Conservation (phyloP, 106 monocot genomes). For the Phalaenopsis aphrodite region DNA sequence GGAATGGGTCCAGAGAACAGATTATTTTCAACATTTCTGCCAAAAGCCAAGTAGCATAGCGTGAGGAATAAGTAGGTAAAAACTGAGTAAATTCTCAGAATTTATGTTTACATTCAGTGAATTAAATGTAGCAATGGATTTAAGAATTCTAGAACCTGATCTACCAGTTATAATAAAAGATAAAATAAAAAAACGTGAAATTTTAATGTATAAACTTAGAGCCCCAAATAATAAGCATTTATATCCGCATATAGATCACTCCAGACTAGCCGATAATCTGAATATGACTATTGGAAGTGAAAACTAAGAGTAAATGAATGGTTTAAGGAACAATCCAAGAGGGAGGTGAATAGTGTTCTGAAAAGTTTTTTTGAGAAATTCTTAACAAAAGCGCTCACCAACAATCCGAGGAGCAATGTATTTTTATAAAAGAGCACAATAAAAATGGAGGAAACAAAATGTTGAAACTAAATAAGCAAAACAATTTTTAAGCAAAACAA, state of each 20-base stretch:
- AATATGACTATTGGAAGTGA: background rate
- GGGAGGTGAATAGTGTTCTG: no score
- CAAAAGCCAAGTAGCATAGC: constrained; percentile 7
- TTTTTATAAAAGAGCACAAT: no score
- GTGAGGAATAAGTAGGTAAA: background rate
- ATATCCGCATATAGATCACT: background rate
- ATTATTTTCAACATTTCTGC: constrained; percentile 90
- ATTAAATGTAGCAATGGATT: background rate
- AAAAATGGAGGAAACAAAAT: no score
- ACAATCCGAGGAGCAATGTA: no score
- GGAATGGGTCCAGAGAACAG: constrained; percentile 83
- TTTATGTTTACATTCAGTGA: background rate
- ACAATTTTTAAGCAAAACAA: no score
- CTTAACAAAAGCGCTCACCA: no score
- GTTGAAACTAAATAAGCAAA: no score
- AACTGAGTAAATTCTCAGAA: background rate
- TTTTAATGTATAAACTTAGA: background rate
- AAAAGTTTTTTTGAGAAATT: no score
- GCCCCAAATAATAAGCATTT: background rate
- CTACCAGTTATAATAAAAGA: background rate
- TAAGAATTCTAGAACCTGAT: background rate
- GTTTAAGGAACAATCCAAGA: no score
- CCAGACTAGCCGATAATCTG: background rate
- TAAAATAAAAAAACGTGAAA: background rate
- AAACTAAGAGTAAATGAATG: background rate